phyloP scores from a whole-genome alignment of 139 green algal species.

The Bryopsis sp. region DNA sequence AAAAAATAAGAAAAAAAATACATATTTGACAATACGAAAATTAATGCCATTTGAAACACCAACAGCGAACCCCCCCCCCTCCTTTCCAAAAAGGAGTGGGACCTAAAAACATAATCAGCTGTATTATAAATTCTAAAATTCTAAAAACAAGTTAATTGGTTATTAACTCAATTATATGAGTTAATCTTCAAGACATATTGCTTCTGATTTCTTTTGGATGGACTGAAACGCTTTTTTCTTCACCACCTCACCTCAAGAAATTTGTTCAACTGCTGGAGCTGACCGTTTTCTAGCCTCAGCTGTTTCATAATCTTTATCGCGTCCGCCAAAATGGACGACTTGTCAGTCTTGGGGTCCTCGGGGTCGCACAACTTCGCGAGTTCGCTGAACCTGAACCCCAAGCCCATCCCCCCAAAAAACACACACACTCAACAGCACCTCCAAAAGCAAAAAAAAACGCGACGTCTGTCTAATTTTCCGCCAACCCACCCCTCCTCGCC shows the following conservation, averaged over 20 bases:
- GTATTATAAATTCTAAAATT: background rate
- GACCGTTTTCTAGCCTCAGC: slow-evolving; percentile 46
- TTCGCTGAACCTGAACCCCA: slow-evolving; percentile 45
- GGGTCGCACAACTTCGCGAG: slow-evolving; percentile 51
- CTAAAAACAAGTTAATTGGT: background rate
- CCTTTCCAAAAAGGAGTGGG: background rate
- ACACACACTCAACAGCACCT: background rate
- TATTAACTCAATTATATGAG: background rate
- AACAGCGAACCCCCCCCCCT: no score
- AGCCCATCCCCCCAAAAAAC: background rate
- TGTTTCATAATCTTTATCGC: slow-evolving; percentile 53
- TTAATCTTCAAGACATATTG: background rate
- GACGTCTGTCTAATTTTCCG: background rate
- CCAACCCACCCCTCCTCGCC: slow-evolving; percentile 4
- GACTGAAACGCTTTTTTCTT: background rate
- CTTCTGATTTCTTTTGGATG: background rate
- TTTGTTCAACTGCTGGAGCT: slow-evolving; percentile 64
- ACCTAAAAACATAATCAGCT: background rate
- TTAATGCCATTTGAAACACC: no score
- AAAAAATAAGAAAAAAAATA: no score
- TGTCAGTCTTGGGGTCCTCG: slow-evolving; percentile 64
- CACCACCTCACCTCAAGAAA: slow-evolving; percentile 52
- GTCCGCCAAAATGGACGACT: slow-evolving; percentile 54
- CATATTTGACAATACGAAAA: no score
- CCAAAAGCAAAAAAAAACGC: background rate